Evolutionary conservation across 2,329 filamentous ascomycete genomes (phyloP), one percentile per base, ranked within the genome.

Genomic region (Cordyceps farinosa): DNA sequence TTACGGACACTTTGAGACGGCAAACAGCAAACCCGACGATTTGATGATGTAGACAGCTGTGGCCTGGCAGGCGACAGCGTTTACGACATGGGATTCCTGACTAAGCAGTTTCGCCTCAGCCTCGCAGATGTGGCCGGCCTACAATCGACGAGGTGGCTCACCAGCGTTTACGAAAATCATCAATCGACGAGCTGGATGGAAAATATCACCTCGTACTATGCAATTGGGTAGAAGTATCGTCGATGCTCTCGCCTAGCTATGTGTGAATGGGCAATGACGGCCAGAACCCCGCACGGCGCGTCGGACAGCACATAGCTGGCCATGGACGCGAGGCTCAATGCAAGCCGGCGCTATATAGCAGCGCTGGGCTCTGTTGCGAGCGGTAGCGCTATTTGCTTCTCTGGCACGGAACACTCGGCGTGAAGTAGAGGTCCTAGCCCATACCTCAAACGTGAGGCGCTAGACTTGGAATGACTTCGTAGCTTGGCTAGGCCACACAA

Each of bases 51-150:
- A 56, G 44, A 15, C 52, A 48, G 45, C 52, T 62, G 60, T n/a
- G 34, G 60, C 60, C 60, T 62, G 42, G 5, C 60, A 62, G 60
- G 60, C 60, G 60, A 30, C 60, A 54, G 44, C 36, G 52, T 62
- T 61, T 48, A 62, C 60, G 60, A 62, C 52, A 50, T 47, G 11
- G 22, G 9, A n/a, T 29, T 32, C 3, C 52, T 62, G 60, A 62
- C 60, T 62, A 62, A 62, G 60, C 60, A 62, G 7, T 0, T 9
- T 48, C 30, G 9, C 48, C 32, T 40, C 44, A n/a, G 5, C 34
- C n/a, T n/a, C 15, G 48, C 9, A 11, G 15, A 27, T 5, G 22
- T 27, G 27, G 11, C 2, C 34, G 27, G 38, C 17, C 51, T 22
- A 22, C 22, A 22, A 27, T 6, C 17, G 42, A 15, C 34, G 34